These are phyloP conservation scores for Coemansia sp. DNA, from an alignment of 192 early-diverging fungal species.

Conservation along the genomic window DNA sequence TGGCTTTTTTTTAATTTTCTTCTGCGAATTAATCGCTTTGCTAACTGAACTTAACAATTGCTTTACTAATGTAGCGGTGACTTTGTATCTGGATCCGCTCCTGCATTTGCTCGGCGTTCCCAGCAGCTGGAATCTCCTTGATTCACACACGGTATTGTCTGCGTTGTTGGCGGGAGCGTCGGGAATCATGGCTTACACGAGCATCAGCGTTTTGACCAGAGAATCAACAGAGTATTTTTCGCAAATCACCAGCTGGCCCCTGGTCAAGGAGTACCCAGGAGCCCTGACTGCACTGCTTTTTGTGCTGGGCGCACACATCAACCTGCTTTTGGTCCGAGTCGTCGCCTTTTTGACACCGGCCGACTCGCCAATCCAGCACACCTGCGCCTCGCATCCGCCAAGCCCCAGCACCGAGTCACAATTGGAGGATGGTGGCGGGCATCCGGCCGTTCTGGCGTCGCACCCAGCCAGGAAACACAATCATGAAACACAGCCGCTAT, in stretches of 20 bases:
- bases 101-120: conserved; percentile 30
- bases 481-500: conserved; percentile 15
- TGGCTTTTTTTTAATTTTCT: background rate
- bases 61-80: conserved; percentile 16
- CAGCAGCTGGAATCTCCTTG: conserved; percentile 26
- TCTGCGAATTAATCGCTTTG: background rate
- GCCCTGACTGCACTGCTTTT: conserved; percentile 26
- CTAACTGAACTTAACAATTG: background rate
- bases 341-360: conserved; percentile 26
- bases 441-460: no score
- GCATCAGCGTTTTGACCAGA: conserved; percentile 30
- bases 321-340: conserved; percentile 23
- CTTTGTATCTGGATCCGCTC: conserved; percentile 40
- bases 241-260: conserved; percentile 3
- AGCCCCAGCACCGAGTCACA: conserved; percentile 10
- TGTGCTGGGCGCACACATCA: conserved; percentile 26
- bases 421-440: conserved; percentile 1
- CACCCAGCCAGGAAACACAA: no score
- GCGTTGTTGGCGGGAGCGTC: conserved; percentile 35
- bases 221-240: conserved; percentile 37
- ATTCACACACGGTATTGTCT: conserved; percentile 41
- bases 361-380: conserved; percentile 42
- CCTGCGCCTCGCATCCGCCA: conserved; percentile 39
- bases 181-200: conserved; percentile 47
- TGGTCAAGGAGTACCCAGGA: conserved; percentile 12